Base-by-base conservation (phyloP, 495 filamentous ascomycete genomes). In the Neurospora tetrasperma region DNA sequence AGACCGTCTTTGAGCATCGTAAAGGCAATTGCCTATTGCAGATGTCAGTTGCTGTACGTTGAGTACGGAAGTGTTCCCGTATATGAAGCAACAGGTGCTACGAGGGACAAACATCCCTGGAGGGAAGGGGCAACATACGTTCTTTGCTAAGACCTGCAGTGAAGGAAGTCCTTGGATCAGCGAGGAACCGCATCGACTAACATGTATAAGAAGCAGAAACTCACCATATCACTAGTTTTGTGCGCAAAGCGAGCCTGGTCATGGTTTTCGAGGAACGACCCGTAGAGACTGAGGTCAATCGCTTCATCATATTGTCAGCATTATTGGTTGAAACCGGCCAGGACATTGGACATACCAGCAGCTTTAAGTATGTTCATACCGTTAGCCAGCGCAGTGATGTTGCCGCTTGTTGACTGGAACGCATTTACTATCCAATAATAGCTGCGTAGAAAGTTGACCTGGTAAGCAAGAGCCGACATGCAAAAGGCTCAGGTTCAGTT, bases 261-360 rank as follows among this genome's bases (percentile, higher is more conserved):
- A 76, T 96, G 93, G 76, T 96, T 96, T 75, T 95, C 93, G 16
- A 90, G 73, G 80, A 96, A 96, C 5, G 85, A 90, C 42, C 92
- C 92, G 7, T 93, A 84, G 1, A 93, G 82, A 8, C 87, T 90
- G 1, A 86, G 84, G 74, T 93, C 91, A 10, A 78, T 73, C 78
- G 90, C 92, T 54, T 70, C 76, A 9, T 40, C 40, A 38, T 16
- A 71, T 16, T 9, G 16, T 69, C 16, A 71, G 66, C 31, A 44
- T 71, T 9, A 62, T 12, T n/a, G 44, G 48, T 7, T 16, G 27
- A 18, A 68, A 38, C 4, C n/a, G 43, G 7, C 11, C 44, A 71
- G 20, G 42, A n/a, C 42, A 62, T 20, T 10, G 18, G 27, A 75
- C 72, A 27, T 70, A 71, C 70, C 78, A 31, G 18, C 66, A 20